Evolutionary conservation across 495 filamentous ascomycete species (phyloP).

Genomic region (Parathielavia hyrcaniae): DNA sequence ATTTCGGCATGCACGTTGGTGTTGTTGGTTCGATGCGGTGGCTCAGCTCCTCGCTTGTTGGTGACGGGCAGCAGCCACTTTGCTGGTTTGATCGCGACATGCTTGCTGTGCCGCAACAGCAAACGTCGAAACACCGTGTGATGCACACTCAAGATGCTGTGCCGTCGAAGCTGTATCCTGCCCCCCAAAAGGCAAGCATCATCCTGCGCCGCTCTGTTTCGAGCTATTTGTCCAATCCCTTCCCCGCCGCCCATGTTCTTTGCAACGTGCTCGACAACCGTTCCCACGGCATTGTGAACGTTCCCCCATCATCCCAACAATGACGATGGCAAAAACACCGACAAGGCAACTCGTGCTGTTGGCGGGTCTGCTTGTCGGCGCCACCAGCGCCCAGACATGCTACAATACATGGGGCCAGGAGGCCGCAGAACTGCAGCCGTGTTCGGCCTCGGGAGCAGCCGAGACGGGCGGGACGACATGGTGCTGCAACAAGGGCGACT

Average conservation of each 20-base stretch:
- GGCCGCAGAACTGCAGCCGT: constrained; percentile 17
- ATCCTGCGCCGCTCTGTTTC: neutral
- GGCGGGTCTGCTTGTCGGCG: neutral
- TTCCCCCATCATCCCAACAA: neutral
- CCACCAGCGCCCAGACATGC: constrained; percentile 12
- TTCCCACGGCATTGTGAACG: neutral
- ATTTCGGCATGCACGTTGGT: neutral
- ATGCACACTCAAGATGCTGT: constrained; percentile 1
- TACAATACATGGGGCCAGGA: constrained; percentile 22
- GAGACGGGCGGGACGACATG: constrained; percentile 1
- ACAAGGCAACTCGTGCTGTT: constrained; percentile 1
- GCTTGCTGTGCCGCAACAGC: constrained; percentile 2
- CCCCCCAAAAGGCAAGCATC: neutral
- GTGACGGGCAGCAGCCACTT: neutral
- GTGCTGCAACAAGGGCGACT: constrained; percentile 23
- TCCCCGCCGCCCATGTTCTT: neutral
- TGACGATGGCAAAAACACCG: neutral
- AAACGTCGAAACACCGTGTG: neutral
- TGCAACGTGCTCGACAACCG: neutral
- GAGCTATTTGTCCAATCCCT: neutral
- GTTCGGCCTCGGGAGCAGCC: neutral
- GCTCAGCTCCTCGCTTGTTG: constrained; percentile 7
- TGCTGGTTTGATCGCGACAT: neutral
- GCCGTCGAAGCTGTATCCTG: neutral
- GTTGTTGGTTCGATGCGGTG: constrained; percentile 2